Evolutionary conservation across 768 basidiomycete genomes (phyloP), one percentile per base, ranked within the genome.

Genomic region (Podaxis rugospora): DNA sequence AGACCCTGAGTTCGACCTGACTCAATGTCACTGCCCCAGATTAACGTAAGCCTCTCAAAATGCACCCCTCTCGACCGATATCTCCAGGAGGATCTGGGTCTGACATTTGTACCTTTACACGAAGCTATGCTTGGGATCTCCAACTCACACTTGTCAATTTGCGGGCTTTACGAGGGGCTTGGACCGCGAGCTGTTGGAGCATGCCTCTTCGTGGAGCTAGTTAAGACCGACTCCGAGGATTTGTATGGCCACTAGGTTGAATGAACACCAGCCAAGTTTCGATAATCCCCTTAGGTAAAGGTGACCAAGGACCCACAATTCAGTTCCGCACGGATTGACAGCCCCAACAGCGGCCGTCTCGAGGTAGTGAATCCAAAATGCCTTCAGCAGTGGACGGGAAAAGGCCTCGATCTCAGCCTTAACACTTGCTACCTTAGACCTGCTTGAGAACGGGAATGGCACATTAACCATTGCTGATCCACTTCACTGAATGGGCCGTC

Each of bases 401-500:
- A 27, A 14, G 10, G 18, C 21, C 6, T 16, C 6, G 5, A 11
- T 47, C 28, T 16, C 44, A 11, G 25, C 57, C 42, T 40, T 53
- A 11, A 57, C 10, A n/a, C 2, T 16, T 7, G 32, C 37, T 11
- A 3, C 23, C 40, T 9, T 58, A 67, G 67, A 66, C 50, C 67
- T 70, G 55, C 56, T 71, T 37, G 55, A 65, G 65, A 84, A 81
- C 44, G 83, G 82, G 49, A 83, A 84, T 55, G 81, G 81, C 5
- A 71, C 73, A n/a, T 65, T 84, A 44, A 74, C 78, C 0, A 72
- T 74, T 57, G 82, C 80, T 2, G 81, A 84, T 66, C 27, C 82
- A 83, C 65, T 84, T 83, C 66, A 82, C 81, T 1, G 80, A 80
- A 0, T 84, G 83, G 83, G 80, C 83, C 23, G 66, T 83, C 70